These are phyloP conservation scores for Cucumis sativus DNA, from an alignment of 306 rosid genomes.

Conservation along the genomic window DNA sequence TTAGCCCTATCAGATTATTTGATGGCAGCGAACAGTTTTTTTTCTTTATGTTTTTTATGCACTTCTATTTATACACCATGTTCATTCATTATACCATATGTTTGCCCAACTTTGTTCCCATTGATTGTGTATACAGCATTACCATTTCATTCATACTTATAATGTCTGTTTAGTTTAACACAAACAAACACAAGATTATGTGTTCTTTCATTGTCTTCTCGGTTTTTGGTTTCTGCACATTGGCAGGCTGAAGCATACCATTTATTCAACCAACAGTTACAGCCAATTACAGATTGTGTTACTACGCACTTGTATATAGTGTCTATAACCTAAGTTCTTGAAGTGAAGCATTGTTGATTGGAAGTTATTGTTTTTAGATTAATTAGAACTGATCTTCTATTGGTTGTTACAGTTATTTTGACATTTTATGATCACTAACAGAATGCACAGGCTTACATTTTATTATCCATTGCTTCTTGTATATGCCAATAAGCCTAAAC, in stretches of 20 bases:
- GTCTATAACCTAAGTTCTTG: not conserved
- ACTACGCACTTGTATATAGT: too few relatives aligned
- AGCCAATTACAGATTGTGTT: not conserved
- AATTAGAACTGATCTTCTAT: not conserved
- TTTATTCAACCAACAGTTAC: not conserved
- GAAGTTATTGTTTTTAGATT: not conserved
- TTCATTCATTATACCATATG: not conserved
- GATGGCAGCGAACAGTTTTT: not conserved
- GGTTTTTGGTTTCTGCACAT: not conserved
- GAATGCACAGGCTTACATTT: not conserved
- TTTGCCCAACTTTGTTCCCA: not conserved
- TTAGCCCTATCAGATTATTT: not conserved
- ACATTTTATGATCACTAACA: not conserved
- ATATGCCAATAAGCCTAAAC: not conserved
- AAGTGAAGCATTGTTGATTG: not conserved
- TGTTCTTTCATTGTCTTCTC: not conserved
- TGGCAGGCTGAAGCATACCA: not conserved
- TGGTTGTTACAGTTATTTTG: not conserved
- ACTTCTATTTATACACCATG: not conserved
- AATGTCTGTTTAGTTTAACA: not conserved
- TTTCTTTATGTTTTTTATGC: not conserved
- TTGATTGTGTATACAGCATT: not conserved
- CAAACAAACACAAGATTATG: not conserved
- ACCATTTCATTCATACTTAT: not conserved
- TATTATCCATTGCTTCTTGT: not conserved